Base-by-base conservation (phyloP, 192 early-diverging fungal species). In the Entomortierella parvispora region DNA sequence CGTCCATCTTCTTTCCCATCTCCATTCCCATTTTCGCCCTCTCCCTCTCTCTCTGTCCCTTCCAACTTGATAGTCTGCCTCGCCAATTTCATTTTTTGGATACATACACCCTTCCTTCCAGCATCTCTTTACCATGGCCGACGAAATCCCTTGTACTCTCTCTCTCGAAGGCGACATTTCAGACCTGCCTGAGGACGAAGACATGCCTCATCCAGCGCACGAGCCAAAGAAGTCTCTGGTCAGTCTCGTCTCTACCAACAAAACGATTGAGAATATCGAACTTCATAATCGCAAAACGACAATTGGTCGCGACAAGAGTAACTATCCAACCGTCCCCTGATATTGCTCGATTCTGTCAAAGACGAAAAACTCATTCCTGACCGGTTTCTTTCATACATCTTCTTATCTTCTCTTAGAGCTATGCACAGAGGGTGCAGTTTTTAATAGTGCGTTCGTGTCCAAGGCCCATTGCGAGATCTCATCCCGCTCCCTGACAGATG, bases 151-250 rank as follows among this genome's bases (percentile, higher is more conserved):
- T 58, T 28, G 15, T 12, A 72, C 70, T 17, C 14, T 72, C 37
- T 17, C 37, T 2, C 29, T 54, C 3, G 55, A 65, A 3, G 31
- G 53, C 20, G 54, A 64, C 37, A 64, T 65, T 37, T 11, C 26
- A 20, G 70, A 65, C 37, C 57, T 72, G n/a, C 61, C 61, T 1
- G 70, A 72, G 31, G 70, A 65, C 3, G 47, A 59, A 33, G n/a
- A 43, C 9, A 47, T 17, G 14, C 31, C 23, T 9, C 42, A 28
- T 26, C 11, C 10, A 22, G 18, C 14, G 8, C 15, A 53, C 4
- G 42, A 45, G 11, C 49, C 26, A 23, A 2, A 12, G 17, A 18
- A 6, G 32, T 18, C 34, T 1, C 62, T 42, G 6, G 70, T 72
- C 26, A 58, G 9, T 7, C 49, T 72, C 3, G 17, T 64, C 28